A percentile compares a stretch with the other conserved stretches of the same genome.
These are phyloP conservation scores for Neopestalotiopsis rosae DNA, from an alignment of 2,329 filamentous ascomycete genomes.

Conservation along the genomic window DNA sequence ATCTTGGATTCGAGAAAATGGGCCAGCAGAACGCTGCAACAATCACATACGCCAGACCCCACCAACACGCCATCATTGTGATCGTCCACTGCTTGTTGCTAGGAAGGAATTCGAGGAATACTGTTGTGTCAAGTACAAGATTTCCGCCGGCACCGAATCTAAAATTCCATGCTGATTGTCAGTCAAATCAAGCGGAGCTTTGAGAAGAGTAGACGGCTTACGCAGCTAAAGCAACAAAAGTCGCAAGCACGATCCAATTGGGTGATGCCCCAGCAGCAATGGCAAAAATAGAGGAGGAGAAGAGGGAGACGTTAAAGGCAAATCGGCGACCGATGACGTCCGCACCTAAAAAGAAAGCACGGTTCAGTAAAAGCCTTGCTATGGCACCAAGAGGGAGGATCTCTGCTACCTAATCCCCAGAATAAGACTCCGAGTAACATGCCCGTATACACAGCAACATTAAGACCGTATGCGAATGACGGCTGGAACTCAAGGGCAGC, in stretches of 20 bases:
- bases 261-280: slow-evolving; percentile 71
- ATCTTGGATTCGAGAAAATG: not conserved
- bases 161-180: slow-evolving; percentile 44
- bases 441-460: slow-evolving; percentile 60
- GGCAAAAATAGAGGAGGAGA: slow-evolving; percentile 65
- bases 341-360: slow-evolving; percentile 48
- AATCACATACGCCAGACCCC: slow-evolving; percentile 52
- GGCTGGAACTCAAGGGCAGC: slow-evolving; percentile 64
- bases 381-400: not conserved
- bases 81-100: slow-evolving; percentile 67
- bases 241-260: slow-evolving; percentile 66
- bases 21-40: slow-evolving; percentile 55
- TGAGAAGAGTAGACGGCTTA: not conserved
- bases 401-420: slow-evolving; percentile 54
- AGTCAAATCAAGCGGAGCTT: not conserved
- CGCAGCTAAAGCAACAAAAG: slow-evolving; percentile 58
- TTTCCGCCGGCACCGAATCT: slow-evolving; percentile 70
- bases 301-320: slow-evolving; percentile 71
- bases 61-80: slow-evolving; percentile 64
- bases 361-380: not conserved
- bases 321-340: slow-evolving; percentile 71
- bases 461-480: slow-evolving; percentile 61
- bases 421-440: slow-evolving; percentile 65
- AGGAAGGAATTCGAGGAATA: slow-evolving; percentile 52
- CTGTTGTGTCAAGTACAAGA: slow-evolving; percentile 64